Evolutionary conservation across 768 basidiomycete genomes (phyloP).

Genomic region (Leccinellum rugosiceps): DNA sequence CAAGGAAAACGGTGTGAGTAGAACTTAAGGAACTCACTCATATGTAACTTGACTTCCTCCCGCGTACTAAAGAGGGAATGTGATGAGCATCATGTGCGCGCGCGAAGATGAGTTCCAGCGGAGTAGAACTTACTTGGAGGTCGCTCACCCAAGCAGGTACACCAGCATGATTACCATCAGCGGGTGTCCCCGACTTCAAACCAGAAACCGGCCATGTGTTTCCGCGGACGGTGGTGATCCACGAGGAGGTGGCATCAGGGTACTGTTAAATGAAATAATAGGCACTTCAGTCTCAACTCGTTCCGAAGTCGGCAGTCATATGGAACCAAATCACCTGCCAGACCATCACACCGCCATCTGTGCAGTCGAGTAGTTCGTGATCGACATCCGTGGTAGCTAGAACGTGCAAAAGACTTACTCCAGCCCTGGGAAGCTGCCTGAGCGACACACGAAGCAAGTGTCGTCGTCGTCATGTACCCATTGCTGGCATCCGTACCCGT

Average conservation of each 20-base stretch:
- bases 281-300: neutral
- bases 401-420: conserved; percentile 45
- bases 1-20: too few species aligned
- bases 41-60: conserved; percentile 43
- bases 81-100: neutral
- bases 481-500: conserved; percentile 40
- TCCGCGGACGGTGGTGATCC: conserved; percentile 40
- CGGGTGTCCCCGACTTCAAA: neutral
- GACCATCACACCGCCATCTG: conserved; percentile 40
- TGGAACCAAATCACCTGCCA: conserved; percentile 34
- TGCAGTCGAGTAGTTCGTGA: neutral
- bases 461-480: conserved; percentile 56
- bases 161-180: conserved; percentile 34
- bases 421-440: conserved; percentile 61
- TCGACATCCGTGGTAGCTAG: neutral
- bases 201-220: conserved; percentile 33
- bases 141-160: conserved; percentile 40
- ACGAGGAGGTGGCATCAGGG: conserved; percentile 37
- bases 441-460: conserved; percentile 56
- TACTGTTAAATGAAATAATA: conserved; percentile 21
- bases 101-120: neutral
- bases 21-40: conserved; percentile 26
- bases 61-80: conserved; percentile 32
- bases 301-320: neutral
- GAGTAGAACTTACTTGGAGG: conserved; percentile 33